These are phyloP conservation scores for Rhizopus delemar DNA, from an alignment of 371 early-diverging fungal species.

Conservation along the genomic window DNA sequence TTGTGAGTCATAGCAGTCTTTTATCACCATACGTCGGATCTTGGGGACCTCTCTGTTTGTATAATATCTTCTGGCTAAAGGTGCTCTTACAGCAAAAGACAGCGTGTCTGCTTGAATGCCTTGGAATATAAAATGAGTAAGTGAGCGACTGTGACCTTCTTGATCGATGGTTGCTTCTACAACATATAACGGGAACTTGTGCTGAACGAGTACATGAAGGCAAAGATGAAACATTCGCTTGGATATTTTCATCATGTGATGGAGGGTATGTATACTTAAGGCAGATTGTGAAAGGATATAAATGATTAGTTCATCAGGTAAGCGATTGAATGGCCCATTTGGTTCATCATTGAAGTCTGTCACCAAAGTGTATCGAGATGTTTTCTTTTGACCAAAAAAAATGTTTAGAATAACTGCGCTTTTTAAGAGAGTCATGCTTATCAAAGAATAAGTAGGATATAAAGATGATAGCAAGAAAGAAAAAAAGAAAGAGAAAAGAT, in stretches of 20 bases:
- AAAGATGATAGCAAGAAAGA: no score
- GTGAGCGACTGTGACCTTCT: slow-evolving; percentile 22
- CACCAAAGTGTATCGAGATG: not conserved
- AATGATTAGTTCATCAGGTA: slow-evolving; percentile 22
- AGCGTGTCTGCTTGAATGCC: slow-evolving; percentile 4
- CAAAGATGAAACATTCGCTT: slow-evolving; percentile 7
- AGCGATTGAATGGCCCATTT: not conserved
- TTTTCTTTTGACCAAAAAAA: not conserved
- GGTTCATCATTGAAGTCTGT: not conserved
- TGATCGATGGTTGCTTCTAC: slow-evolving; percentile 16
- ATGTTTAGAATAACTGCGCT: not conserved
- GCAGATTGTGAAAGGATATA: slow-evolving; percentile 8
- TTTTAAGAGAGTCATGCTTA: not conserved
- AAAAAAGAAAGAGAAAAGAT: no score
- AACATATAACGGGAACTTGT: slow-evolving; percentile 11
- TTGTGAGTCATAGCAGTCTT: slow-evolving; percentile 1
- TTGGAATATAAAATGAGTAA: slow-evolving; percentile 9
- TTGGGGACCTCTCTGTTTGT: slow-evolving; percentile 15
- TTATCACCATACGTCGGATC: slow-evolving; percentile 10
- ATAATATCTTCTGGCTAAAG: slow-evolving; percentile 15
- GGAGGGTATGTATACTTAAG: slow-evolving; percentile 11
- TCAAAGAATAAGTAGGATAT: no score
- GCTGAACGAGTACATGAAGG: slow-evolving; percentile 4
- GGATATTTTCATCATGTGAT: slow-evolving; percentile 10
- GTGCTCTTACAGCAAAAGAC: not conserved